Conservation (phyloP, 176 grass and related monocot species). For the Cenchrus americanus region DNA sequence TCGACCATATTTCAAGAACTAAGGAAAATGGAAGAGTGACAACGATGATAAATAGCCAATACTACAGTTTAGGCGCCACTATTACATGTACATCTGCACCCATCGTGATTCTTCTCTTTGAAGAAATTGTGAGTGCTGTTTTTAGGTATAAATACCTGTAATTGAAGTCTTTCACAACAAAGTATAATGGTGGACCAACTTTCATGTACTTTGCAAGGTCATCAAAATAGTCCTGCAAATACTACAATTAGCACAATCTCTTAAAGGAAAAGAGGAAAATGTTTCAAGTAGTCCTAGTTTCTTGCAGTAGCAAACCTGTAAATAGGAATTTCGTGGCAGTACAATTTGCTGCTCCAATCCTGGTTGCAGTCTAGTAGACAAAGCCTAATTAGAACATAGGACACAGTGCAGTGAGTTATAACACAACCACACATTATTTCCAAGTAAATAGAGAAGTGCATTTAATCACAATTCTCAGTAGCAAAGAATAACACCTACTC, state of each 20-base stretch:
- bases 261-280: conserved; percentile 39
- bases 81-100: background rate
- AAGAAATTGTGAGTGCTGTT: background rate
- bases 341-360: conserved; percentile 93
- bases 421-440: background rate
- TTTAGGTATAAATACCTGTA: conserved; percentile 70
- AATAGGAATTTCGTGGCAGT: conserved; percentile 91
- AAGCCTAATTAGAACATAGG: conserved; percentile 56
- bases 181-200: conserved; percentile 96
- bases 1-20: conserved; percentile 26
- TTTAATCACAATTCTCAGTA: background rate
- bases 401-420: conserved; percentile 26
- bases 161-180: conserved; percentile 97
- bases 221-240: conserved; percentile 80
- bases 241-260: conserved; percentile 18
- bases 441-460: background rate
- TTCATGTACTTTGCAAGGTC: conserved; percentile 89
- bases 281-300: background rate
- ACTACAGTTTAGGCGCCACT: background rate
- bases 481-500: background rate
- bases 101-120: background rate
- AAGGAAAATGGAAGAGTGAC: conserved; percentile 12
- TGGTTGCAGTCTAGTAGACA: conserved; percentile 83
- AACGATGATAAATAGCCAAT: background rate
- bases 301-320: conserved; percentile 63